Evolutionary conservation across 441 rosid genomes (phyloP).

Genomic region (Adansonia madagascariensis): DNA sequence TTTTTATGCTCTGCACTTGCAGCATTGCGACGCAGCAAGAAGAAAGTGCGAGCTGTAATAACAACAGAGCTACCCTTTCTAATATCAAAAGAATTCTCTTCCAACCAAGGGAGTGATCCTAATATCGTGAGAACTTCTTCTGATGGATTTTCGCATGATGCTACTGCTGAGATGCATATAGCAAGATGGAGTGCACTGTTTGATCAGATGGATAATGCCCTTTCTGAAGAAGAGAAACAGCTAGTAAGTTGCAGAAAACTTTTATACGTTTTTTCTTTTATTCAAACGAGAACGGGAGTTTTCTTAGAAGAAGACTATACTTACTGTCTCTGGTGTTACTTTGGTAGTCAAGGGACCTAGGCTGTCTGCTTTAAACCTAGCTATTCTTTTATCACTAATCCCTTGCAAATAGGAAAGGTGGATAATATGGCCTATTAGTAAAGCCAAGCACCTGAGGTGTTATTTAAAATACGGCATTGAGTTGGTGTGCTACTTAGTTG

Average conservation of each 20-base stretch:
- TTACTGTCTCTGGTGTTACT: not conserved
- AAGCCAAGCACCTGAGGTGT: not conserved
- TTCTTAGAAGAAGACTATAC: not conserved
- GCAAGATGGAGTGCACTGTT: slow-evolving; percentile 74
- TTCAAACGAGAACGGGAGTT: not conserved
- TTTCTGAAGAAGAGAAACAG: slow-evolving; percentile 74
- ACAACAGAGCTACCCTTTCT: slow-evolving; percentile 74
- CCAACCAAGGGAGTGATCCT: slow-evolving; percentile 51
- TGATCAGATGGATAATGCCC: slow-evolving; percentile 77
- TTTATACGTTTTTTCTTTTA: not conserved
- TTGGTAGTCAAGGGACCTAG: not conserved
- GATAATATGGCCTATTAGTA: not conserved
- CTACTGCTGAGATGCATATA: slow-evolving; percentile 56
- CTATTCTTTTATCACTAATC: not conserved
- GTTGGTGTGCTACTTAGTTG: not conserved
- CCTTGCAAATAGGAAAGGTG: not conserved
- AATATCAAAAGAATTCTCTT: slow-evolving; percentile 62
- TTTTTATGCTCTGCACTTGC: slow-evolving; percentile 40
- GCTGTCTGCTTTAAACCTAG: slow-evolving; percentile 3
- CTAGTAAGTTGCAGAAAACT: slow-evolving; percentile 56
- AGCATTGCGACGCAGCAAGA: slow-evolving; percentile 85
- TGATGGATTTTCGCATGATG: slow-evolving; percentile 39
- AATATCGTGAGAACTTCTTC: slow-evolving; percentile 34
- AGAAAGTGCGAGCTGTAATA: slow-evolving; percentile 72
- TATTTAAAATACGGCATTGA: not conserved